Conservation (phyloP, 208 protist genomes). For the Herpetomonas muscarum region DNA sequence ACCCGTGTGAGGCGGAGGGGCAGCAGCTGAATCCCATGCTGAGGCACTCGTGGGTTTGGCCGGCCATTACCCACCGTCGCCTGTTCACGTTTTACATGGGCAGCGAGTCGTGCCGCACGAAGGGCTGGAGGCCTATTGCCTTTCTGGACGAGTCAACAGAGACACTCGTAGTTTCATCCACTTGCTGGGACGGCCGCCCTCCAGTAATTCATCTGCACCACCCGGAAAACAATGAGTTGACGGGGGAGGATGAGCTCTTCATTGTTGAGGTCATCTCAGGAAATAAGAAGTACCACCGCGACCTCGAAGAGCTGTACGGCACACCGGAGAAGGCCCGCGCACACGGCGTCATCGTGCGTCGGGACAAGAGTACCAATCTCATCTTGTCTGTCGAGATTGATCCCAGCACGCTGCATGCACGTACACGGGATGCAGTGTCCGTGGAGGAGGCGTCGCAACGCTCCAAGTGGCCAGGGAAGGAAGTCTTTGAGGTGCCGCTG, state of each 20-base stretch:
- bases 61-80: conserved; percentile 27
- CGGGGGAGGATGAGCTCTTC: conserved; percentile 4
- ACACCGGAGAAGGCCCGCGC: conserved; percentile 13
- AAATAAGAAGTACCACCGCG: conserved; percentile 27
- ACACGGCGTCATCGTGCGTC: conserved; percentile 32
- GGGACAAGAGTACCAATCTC: conserved; percentile 8
- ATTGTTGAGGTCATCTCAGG: conserved; percentile 15
- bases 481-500: conserved; percentile 37
- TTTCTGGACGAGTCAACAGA: conserved; percentile 31
- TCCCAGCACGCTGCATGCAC: conserved; percentile 10
- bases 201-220: conserved; percentile 40
- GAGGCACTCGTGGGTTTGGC: conserved; percentile 33
- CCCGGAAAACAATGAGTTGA: conserved; percentile 44
- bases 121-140: conserved; percentile 13
- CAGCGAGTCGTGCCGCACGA: conserved; percentile 22
- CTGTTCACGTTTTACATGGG: conserved; percentile 44
- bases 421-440: conserved; percentile 11
- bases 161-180: conserved; percentile 33
- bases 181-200: conserved; percentile 22
- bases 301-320: conserved; percentile 31
- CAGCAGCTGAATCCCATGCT: conserved; percentile 21
- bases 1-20: conserved; percentile 36
- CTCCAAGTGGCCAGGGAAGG: conserved; percentile 16
- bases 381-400: conserved; percentile 43
- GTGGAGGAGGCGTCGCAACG: conserved; percentile 17